Evolutionary conservation across 2,329 filamentous ascomycete species (phyloP).

Genomic region (Chaetomium sp.): DNA sequence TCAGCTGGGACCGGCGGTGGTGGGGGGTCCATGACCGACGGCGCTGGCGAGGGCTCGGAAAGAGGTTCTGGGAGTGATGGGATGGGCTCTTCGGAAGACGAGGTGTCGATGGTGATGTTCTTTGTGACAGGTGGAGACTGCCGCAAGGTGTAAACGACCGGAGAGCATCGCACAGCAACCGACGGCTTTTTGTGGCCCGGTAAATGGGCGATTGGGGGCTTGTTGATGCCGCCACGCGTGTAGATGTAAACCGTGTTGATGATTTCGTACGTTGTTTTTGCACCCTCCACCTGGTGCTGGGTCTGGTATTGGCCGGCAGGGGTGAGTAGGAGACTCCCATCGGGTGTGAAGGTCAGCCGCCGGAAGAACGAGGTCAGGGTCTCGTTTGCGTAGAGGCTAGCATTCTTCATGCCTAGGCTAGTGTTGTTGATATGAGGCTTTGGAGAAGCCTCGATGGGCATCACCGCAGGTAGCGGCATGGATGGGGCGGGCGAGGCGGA

Average conservation of each 20-base stretch:
- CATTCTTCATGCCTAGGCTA: slow-evolving; percentile 65
- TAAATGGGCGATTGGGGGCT: slow-evolving; percentile 87
- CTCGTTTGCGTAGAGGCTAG: slow-evolving; percentile 91
- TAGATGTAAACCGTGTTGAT: slow-evolving; percentile 99
- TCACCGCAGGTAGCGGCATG: slow-evolving; percentile 87
- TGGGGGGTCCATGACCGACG: slow-evolving; percentile 76
- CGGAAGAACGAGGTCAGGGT: slow-evolving; percentile 96
- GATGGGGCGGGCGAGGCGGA: slow-evolving; percentile 92
- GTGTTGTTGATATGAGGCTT: slow-evolving; percentile 58
- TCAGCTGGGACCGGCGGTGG: slow-evolving; percentile 51
- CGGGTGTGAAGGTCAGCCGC: slow-evolving; percentile 86
- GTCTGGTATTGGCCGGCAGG: slow-evolving; percentile 94
- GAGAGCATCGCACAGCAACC: slow-evolving; percentile 90
- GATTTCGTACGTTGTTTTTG: slow-evolving; percentile 76
- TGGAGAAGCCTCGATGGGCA: slow-evolving; percentile 86
- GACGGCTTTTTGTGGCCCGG: slow-evolving; percentile 98
- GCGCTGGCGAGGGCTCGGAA: slow-evolving; percentile 51
- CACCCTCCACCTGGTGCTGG: slow-evolving; percentile 58
- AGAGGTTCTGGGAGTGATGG: slow-evolving; percentile 77
- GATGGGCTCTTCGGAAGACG: slow-evolving; percentile 77
- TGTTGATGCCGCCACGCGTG: slow-evolving; percentile 91
- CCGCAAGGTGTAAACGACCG: slow-evolving; percentile 76
- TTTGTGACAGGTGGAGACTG: slow-evolving; percentile 63
- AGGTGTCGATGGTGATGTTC: slow-evolving; percentile 91
- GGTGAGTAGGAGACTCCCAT: slow-evolving; percentile 88